phyloP scores from a whole-genome alignment of 129 eudicot species.

The Artemisia tridentata region DNA sequence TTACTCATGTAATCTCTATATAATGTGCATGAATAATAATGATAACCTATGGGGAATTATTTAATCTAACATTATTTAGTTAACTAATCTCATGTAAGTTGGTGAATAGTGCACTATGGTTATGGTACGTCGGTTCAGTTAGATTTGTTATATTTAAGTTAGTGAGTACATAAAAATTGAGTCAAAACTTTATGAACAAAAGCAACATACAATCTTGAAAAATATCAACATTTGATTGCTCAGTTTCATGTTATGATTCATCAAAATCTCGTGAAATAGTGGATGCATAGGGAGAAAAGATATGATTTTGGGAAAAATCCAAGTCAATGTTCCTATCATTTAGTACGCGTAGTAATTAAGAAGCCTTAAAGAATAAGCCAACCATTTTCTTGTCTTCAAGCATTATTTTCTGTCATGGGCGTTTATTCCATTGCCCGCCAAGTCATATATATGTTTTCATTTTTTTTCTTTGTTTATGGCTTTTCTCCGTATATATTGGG shows the following conservation, averaged over 20 bases:
- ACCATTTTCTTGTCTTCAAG: background rate
- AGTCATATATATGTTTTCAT: background rate
- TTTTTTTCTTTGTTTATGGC: background rate
- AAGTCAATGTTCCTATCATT: slow-evolving; percentile 14
- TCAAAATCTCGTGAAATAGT: slow-evolving; percentile 6
- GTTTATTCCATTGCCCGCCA: background rate
- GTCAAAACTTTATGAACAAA: too few species aligned
- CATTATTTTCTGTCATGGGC: background rate
- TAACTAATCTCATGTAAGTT: too few species aligned
- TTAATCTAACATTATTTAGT: too few species aligned
- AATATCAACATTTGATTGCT: too few species aligned
- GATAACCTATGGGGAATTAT: too few species aligned
- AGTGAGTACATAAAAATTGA: too few species aligned
- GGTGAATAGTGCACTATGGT: too few species aligned
- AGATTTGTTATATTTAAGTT: too few species aligned
- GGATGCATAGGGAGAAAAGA: background rate
- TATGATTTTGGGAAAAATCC: slow-evolving; percentile 10
- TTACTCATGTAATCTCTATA: too few species aligned
- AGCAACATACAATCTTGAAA: background rate
- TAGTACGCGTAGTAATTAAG: background rate
- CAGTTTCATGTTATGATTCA: background rate
- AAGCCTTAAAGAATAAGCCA: slow-evolving; percentile 13
- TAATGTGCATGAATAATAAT: too few species aligned
- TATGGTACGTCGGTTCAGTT: too few species aligned
- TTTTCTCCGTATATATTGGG: background rate